Conservation (phyloP, 2,329 filamentous ascomycete genomes). For the Sporothrix curviconia region DNA sequence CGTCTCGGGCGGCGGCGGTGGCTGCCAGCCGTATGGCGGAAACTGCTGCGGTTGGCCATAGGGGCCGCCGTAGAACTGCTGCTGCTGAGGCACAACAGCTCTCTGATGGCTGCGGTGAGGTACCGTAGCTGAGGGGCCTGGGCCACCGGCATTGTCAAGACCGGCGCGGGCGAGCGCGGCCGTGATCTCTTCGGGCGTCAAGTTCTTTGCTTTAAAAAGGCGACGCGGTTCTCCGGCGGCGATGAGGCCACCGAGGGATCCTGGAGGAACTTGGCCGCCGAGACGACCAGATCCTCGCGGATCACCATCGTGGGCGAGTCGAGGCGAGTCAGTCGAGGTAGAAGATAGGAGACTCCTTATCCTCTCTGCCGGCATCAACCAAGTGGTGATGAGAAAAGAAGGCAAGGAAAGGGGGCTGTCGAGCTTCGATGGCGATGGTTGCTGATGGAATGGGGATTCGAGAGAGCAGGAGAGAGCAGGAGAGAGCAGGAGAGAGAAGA, state of each 20-base stretch:
- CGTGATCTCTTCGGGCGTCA: constrained; percentile 93
- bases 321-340: background rate
- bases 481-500: too few relatives aligned
- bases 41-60: constrained; percentile 39
- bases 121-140: constrained; percentile 22
- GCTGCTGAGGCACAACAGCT: constrained; percentile 25
- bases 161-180: constrained; percentile 70
- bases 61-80: constrained; percentile 39
- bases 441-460: background rate
- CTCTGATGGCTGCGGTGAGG: background rate
- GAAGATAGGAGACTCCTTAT: background rate
- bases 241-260: constrained; percentile 87
- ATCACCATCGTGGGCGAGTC: constrained; percentile 57
- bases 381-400: background rate
- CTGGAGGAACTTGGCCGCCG: constrained; percentile 80
- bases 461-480: background rate
- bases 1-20: constrained; percentile 42
- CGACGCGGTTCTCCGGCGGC: constrained; percentile 84
- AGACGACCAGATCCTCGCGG: constrained; percentile 86
- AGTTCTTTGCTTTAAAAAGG: constrained; percentile 95
- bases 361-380: background rate
- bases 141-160: constrained; percentile 40
- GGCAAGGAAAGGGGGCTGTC: too few relatives aligned
- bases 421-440: background rate
- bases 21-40: constrained; percentile 50